Base-by-base conservation (phyloP, 2,329 filamentous ascomycete genomes). In the Xylariaceae sp. region DNA sequence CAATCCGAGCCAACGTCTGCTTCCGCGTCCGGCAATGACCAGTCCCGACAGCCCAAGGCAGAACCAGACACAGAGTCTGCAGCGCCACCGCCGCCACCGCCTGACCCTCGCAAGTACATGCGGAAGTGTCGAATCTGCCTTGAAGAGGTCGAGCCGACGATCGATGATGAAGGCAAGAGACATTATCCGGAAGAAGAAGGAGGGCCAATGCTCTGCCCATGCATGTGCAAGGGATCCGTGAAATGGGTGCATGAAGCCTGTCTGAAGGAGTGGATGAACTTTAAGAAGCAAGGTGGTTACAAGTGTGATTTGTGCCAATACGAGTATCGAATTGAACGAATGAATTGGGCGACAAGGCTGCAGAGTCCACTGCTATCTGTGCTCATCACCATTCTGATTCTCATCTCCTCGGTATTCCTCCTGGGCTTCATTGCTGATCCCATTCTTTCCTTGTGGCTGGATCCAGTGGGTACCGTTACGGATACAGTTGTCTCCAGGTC, bases 211-310 rank as follows among this genome's bases (percentile, higher is more conserved):
- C 78, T 97, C 54, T 85, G 86, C 40, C 93, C 93, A 28, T 98
- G 93, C 73, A 82, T 84, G 66, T 98, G 93, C 75, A 94, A 88
- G 68, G 93, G 93, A 39, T 88, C 87, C 30, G 87, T 91, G 54
- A 87, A 87, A 67, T 96, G 95, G 65, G 89, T 97, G 18, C 93
- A 98, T 63, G 89, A 96, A 64, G 85, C 82, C 22, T 98, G 93
- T 59, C 73, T 98, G 37, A 80, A 86, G 56, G 74, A 79, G 9
- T 97, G 90, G 89, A 80, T 93, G 52, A 76, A 83, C 48, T 77
- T 87, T 57, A 74, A 69, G 24, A 77, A 86, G 42, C 89, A 90
- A 53, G 95, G 83, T 54, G 94, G 83, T 61, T 95, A 85, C 79
- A 78, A 87, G 56, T 97, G 91, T 58, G 87, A 87, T 16, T 95